These are phyloP conservation scores for Balakata baccata DNA, from an alignment of 345 rosid genomes.

Conservation along the genomic window DNA sequence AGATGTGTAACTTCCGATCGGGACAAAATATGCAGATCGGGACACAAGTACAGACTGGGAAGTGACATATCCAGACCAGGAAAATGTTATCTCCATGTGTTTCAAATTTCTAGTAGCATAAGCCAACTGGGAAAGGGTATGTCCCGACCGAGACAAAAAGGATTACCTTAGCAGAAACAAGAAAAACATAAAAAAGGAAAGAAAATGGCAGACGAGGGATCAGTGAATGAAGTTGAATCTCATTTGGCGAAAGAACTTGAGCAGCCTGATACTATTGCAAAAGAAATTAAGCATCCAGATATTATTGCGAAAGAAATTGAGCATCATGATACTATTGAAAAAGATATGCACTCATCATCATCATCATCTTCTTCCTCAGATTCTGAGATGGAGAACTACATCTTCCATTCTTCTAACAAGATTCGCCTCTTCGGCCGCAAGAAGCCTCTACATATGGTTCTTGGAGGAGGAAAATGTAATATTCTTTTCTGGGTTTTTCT, in stretches of 20 bases:
- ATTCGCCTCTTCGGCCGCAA: constrained; percentile 42
- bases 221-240: constrained; percentile 13
- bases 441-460: constrained; percentile 41
- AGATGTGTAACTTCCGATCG: too few species aligned
- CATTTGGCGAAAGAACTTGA: constrained; percentile 16
- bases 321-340: neutral
- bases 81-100: too few species aligned
- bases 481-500: neutral
- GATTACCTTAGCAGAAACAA: neutral
- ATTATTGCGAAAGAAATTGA: constrained; percentile 8
- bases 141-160: too few species aligned
- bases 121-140: too few species aligned
- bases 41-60: too few species aligned
- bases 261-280: neutral
- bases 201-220: constrained; percentile 6
- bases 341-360: constrained; percentile 1
- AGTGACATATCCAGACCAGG: too few species aligned
- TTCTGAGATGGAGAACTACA: constrained; percentile 20
- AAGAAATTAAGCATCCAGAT: constrained; percentile 8
- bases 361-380: constrained; percentile 31
- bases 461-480: constrained; percentile 44
- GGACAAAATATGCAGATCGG: too few species aligned
- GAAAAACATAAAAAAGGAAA: neutral
- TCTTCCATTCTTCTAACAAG: constrained; percentile 20
- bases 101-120: too few species aligned